phyloP scores from a whole-genome alignment of 2,329 filamentous ascomycete species.

The Dothistroma pini region DNA sequence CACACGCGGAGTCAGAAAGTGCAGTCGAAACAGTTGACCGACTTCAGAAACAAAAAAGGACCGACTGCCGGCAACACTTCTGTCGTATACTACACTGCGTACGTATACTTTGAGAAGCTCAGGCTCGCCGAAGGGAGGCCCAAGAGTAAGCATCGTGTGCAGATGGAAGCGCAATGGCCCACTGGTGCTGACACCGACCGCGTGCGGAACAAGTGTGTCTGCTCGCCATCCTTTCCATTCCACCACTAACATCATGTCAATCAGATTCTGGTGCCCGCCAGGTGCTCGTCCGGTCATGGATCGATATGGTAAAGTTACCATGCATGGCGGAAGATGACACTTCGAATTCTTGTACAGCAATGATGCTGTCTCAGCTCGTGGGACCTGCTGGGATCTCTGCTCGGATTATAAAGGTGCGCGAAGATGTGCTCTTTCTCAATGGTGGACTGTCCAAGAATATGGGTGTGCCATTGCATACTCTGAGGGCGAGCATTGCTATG shows the following conservation, averaged over 20 bases:
- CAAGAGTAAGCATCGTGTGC: constrained; percentile 50
- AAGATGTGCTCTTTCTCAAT: too few relatives aligned
- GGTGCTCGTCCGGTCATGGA: neutral
- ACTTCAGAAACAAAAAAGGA: constrained; percentile 52
- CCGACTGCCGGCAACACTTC: constrained; percentile 48
- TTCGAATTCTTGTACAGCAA: too few relatives aligned
- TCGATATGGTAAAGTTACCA: neutral
- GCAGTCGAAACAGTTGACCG: constrained; percentile 44
- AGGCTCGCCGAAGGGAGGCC: constrained; percentile 51
- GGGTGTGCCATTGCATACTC: too few relatives aligned
- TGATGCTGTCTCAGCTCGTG: too few relatives aligned
- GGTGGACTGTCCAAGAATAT: too few relatives aligned
- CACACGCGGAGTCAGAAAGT: constrained; percentile 38
- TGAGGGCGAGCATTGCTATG: too few relatives aligned
- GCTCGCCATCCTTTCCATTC: neutral
- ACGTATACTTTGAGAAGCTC: constrained; percentile 56
- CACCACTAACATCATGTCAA: neutral
- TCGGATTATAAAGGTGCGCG: too few relatives aligned
- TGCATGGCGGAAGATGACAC: neutral
- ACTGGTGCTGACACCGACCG: constrained; percentile 18
- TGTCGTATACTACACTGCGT: constrained; percentile 36
- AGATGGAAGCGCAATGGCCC: constrained; percentile 48
- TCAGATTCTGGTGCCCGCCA: neutral
- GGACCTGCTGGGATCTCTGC: too few relatives aligned
- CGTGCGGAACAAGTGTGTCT: neutral